A percentile compares a stretch with the other conserved stretches of the same genome.
Conservation (phyloP, 129 eudicot genomes). For the carrot (Daucus carota) region DNA sequence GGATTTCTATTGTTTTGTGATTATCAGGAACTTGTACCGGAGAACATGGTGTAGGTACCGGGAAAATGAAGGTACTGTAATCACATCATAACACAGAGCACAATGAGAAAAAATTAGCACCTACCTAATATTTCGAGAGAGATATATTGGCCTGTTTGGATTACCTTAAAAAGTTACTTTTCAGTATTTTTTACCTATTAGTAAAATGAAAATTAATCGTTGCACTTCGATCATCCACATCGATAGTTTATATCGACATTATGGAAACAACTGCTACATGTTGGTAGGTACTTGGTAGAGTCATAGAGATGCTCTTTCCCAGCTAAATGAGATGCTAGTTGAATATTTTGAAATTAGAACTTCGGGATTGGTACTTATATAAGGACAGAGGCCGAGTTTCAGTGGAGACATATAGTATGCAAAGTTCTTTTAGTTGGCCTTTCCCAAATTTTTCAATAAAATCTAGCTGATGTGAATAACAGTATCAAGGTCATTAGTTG, state of each 20-base stretch:
- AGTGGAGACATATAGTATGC: not conserved
- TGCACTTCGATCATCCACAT: not conserved
- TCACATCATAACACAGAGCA: not conserved
- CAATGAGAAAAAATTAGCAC: not conserved
- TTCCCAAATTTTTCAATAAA: not conserved
- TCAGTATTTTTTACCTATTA: too few species aligned
- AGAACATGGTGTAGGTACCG: constrained; percentile 98
- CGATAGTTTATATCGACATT: not conserved
- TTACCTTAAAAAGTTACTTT: too few species aligned
- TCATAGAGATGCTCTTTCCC: too few species aligned
- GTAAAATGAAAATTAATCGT: too few species aligned
- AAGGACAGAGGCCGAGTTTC: not conserved
- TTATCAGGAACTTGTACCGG: constrained; percentile 82
- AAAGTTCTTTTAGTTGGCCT: not conserved
- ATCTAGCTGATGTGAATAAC: not conserved
- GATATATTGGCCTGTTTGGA: too few species aligned
- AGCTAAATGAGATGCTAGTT: not conserved
- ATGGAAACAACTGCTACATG: not conserved
- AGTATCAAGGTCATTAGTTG: not conserved
- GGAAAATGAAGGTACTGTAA: constrained; percentile 70
- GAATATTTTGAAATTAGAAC: not conserved
- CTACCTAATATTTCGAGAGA: not conserved
- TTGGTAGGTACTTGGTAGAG: too few species aligned
- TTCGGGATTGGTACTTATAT: not conserved
- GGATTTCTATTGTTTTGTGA: not conserved